Evolutionary conservation across 306 rosid species (phyloP), one percentile per base, ranked within the genome.

Genomic region (Coriaria nepalensis): DNA sequence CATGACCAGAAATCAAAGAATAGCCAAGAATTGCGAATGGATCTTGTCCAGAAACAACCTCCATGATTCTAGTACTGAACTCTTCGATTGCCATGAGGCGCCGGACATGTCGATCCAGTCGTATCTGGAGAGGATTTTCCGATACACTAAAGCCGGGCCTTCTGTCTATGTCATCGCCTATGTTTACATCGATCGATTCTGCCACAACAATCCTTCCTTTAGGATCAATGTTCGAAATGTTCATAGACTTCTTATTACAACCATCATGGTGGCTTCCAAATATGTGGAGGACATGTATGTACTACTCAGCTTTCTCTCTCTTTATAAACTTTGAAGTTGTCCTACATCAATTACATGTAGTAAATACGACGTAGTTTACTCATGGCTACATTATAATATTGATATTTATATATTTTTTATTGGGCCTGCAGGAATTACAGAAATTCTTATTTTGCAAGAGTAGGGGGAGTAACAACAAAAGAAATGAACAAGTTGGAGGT

Each of bases 241-340:
- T 2, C 93, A 88, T 43, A 76, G 95, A 56, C 83, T 88, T 47
- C 94, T 88, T 56, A 68, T 83, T 32, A 83, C 95, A 9, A 83
- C 95, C 34, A 81, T 88, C 13, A 83, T 88, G 96, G 86, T 88
- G 52, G 96, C 96, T 64, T 88, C 95, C 9, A 88, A 88, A 50
- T 88, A 81, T 51, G 88, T 78, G 2, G 96, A 88, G 53, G 96
- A 88, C 74, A 80, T 78, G 96, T 88, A 40, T 80, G 95, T 70
- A n/a, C n/a, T n/a, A n/a, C n/a, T n/a, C n/a, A n/a, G n/a, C 7
- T n/a, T 48, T 55, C 33, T 10, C 38, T 39, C 9, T 12, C 13
- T 33, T 29, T 20, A 29, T 35, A 0, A 10, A 0, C 10, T 13
- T 9, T 5, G n/a, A n/a, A n/a, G n/a, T n/a, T n/a, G n/a, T n/a